These are phyloP conservation scores for Microthyrium microscopicum DNA, from an alignment of 2,329 filamentous ascomycete species.

Conservation along the genomic window DNA sequence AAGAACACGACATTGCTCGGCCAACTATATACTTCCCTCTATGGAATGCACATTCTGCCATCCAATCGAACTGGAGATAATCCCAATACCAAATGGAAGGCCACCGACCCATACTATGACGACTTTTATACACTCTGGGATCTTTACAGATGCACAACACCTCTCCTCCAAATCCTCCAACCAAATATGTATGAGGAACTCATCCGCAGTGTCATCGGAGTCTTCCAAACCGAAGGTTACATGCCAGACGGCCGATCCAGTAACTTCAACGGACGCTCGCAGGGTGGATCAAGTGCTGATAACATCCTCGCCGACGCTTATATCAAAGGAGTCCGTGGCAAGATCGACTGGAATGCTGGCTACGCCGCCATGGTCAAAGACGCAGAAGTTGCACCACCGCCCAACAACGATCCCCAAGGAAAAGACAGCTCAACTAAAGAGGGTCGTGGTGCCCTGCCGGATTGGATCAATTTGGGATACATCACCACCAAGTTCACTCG, in stretches of 20 bases:
- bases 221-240: constrained; percentile 48
- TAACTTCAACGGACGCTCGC: constrained; percentile 51
- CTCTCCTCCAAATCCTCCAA: constrained; percentile 49
- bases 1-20: constrained; percentile 38
- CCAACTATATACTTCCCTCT: constrained; percentile 50
- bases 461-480: constrained; percentile 49
- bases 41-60: constrained; percentile 53
- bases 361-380: constrained; percentile 32
- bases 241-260: constrained; percentile 50
- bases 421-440: constrained; percentile 47
- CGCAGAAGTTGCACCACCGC: constrained; percentile 44
- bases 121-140: constrained; percentile 57
- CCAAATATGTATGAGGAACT: constrained; percentile 47
- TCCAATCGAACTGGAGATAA: constrained; percentile 59
- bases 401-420: constrained; percentile 40
- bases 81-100: constrained; percentile 50
- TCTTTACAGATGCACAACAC: constrained; percentile 46
- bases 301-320: constrained; percentile 58
- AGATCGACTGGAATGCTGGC: constrained; percentile 41
- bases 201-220: constrained; percentile 50
- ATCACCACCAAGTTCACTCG: constrained; percentile 46
- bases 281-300: constrained; percentile 55
- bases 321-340: constrained; percentile 47
- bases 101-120: constrained; percentile 51
- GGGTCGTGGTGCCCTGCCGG: constrained; percentile 50